Evolutionary conservation across 1,139 yeast species (phyloP).

Genomic region (Taphrina wiesneri): DNA sequence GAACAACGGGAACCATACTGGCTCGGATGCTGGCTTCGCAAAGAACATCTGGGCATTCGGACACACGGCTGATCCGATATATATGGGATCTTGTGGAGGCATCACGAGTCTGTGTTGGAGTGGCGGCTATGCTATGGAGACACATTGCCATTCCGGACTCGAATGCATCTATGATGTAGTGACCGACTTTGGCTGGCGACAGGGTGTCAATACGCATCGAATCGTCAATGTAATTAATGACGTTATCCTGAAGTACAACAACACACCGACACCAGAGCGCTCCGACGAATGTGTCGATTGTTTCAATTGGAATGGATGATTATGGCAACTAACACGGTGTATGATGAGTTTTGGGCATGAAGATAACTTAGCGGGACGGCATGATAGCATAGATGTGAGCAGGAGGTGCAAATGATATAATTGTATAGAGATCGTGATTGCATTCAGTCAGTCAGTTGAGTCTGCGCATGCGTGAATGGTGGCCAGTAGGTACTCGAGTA

Average conservation of each 20-base stretch:
- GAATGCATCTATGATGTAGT: constrained; percentile 90
- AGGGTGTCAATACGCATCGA: constrained; percentile 81
- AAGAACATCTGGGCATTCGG: constrained; percentile 81
- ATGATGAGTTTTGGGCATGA: not conserved
- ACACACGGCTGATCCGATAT: constrained; percentile 95
- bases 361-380: not conserved
- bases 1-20: not conserved
- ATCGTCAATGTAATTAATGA: constrained; percentile 90
- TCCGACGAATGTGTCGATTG: constrained; percentile 84
- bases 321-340: no score
- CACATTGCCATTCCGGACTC: constrained; percentile 89
- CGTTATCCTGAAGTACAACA: constrained; percentile 68
- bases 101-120: constrained; percentile 86
- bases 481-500: no score
- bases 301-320: constrained; percentile 68
- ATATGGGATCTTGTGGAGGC: constrained; percentile 96
- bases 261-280: constrained; percentile 73
- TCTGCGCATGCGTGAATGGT: not conserved
- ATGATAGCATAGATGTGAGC: not conserved
- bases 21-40: constrained; percentile 71
- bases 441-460: not conserved
- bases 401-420: not conserved
- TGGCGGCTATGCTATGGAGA: constrained; percentile 97
- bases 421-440: not conserved
- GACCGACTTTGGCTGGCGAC: constrained; percentile 86